phyloP scores from a whole-genome alignment of 139 green algal species.

The Micractinium conductrix region DNA sequence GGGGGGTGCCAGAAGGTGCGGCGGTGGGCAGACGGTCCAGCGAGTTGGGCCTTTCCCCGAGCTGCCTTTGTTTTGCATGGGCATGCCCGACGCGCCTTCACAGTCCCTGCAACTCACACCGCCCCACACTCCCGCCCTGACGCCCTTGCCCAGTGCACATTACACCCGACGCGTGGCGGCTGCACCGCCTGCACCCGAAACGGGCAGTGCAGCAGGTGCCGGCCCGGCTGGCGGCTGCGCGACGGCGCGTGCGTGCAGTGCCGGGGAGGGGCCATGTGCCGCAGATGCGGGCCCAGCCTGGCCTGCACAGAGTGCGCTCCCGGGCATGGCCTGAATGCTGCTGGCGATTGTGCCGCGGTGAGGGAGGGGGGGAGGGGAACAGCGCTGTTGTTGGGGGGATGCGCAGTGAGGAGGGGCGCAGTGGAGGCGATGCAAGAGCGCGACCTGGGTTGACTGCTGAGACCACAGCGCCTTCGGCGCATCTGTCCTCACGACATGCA shows the following conservation, averaged over 20 bases:
- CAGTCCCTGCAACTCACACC: not conserved
- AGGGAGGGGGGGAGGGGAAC: not conserved
- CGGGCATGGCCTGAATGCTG: not conserved
- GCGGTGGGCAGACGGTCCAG: too few species aligned
- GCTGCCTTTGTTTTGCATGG: too few species aligned
- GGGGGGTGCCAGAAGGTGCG: not conserved
- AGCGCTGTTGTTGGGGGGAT: too few species aligned
- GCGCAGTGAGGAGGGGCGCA: too few species aligned
- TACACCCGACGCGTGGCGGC: not conserved
- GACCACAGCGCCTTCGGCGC: not conserved
- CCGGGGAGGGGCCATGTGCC: not conserved
- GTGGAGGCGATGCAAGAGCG: too few species aligned
- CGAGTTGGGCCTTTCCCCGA: too few species aligned
- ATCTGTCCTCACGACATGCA: too few species aligned
- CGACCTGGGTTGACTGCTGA: not conserved
- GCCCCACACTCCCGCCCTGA: not conserved
- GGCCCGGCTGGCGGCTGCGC: too few species aligned
- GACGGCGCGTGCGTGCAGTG: not conserved
- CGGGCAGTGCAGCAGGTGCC: too few species aligned
- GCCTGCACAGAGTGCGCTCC: not conserved
- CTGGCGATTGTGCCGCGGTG: not conserved
- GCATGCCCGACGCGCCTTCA: too few species aligned
- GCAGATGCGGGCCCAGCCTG: not conserved
- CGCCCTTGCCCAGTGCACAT: not conserved
- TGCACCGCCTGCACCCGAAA: not conserved